phyloP scores from a whole-genome alignment of 192 early-diverging fungal species.

The Coemansia sp. region DNA sequence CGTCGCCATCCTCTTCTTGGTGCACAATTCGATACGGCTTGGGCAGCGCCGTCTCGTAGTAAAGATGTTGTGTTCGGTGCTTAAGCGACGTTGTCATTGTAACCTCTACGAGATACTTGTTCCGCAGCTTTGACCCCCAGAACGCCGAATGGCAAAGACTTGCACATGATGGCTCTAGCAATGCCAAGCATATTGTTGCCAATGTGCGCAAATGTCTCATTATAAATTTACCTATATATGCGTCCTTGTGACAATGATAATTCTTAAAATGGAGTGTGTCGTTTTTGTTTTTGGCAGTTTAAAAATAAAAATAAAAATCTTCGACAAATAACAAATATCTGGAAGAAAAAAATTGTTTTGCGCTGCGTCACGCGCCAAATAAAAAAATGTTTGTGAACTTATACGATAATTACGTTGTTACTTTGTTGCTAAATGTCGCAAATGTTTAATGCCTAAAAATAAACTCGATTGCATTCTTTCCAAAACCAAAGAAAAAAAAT shows the following conservation, averaged over 20 bases:
- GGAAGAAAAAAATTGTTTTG: background rate
- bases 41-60: slow-evolving; percentile 46
- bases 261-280: too few relatives aligned
- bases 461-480: background rate
- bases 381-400: background rate
- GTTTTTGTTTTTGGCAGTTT: too few relatives aligned
- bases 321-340: background rate
- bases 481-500: background rate
- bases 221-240: background rate
- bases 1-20: slow-evolving; percentile 40
- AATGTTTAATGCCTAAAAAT: background rate
- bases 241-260: too few relatives aligned
- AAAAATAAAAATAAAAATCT: slow-evolving; percentile 1
- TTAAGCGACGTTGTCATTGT: slow-evolving; percentile 30
- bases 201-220: background rate
- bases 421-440: background rate
- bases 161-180: background rate
- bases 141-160: slow-evolving; percentile 46
- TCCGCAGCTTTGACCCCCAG: slow-evolving; percentile 37
- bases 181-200: background rate
- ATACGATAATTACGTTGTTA: background rate
- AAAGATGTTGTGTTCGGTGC: slow-evolving; percentile 25
- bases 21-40: slow-evolving; percentile 55
- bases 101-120: slow-evolving; percentile 41
- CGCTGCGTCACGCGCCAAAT: background rate